Evolutionary conservation across 352 stramenopile genomes (phyloP).

Genomic region (Peronospora destructor): DNA sequence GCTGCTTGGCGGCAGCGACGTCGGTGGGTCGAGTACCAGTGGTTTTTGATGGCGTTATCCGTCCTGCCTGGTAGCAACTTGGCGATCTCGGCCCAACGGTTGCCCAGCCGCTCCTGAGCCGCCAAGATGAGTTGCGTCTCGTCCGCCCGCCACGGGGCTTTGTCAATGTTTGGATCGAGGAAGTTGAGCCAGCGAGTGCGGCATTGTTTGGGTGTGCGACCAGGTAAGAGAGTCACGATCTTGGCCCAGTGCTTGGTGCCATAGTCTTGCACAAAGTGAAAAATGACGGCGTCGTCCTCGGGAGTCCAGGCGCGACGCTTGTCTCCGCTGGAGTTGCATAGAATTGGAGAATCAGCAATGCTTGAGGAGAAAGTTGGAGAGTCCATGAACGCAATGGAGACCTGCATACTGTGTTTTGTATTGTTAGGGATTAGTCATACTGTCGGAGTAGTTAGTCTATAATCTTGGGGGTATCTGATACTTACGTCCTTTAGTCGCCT

Average conservation of each 20-base stretch:
- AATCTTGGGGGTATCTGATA: too few relatives aligned
- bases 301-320: slow-evolving; percentile 56
- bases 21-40: slow-evolving; percentile 78
- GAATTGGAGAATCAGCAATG: not conserved
- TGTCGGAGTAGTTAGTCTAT: too few relatives aligned
- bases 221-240: slow-evolving; percentile 89
- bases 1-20: slow-evolving; percentile 48
- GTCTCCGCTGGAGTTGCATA: slow-evolving; percentile 9
- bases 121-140: slow-evolving; percentile 86
- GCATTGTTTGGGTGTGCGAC: slow-evolving; percentile 94
- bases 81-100: slow-evolving; percentile 97
- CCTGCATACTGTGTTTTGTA: slow-evolving; percentile 1
- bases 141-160: slow-evolving; percentile 87
- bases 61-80: slow-evolving; percentile 92
- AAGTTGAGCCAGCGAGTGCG: slow-evolving; percentile 94
- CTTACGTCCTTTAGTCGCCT: too few relatives aligned
- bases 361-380: slow-evolving; percentile 1
- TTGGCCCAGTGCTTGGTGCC: slow-evolving; percentile 88
- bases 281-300: slow-evolving; percentile 60
- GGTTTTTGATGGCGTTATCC: slow-evolving; percentile 85
- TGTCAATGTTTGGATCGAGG: slow-evolving; percentile 90
- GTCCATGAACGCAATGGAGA: not conserved
- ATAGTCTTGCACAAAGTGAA: slow-evolving; percentile 60
- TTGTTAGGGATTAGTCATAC: too few relatives aligned
- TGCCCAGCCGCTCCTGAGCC: slow-evolving; percentile 77